These are phyloP conservation scores for Allium sativum DNA, from an alignment of 106 monocot species.

Conservation along the genomic window DNA sequence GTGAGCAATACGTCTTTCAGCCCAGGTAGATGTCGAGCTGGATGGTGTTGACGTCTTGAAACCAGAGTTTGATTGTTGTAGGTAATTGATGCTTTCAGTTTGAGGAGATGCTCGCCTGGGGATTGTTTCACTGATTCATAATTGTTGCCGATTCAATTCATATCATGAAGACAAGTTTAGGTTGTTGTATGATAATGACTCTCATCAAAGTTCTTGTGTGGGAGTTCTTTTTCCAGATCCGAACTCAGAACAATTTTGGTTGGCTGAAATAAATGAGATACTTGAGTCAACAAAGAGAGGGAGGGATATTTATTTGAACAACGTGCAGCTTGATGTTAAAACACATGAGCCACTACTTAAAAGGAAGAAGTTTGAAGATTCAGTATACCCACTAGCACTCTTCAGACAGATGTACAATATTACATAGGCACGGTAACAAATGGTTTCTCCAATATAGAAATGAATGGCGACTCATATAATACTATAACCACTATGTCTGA, in stretches of 20 bases:
- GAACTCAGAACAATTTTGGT: slow-evolving; percentile 27
- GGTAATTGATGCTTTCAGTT: too few species aligned
- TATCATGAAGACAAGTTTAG: too few species aligned
- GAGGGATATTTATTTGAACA: slow-evolving; percentile 61
- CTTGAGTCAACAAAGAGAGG: slow-evolving; percentile 31
- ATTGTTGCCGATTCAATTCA: too few species aligned
- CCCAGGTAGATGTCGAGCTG: too few species aligned
- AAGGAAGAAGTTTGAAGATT: slow-evolving; percentile 25
- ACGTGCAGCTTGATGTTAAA: slow-evolving; percentile 24
- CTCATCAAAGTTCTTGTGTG: slow-evolving; percentile 80
- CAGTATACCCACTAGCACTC: not conserved
- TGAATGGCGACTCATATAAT: slow-evolving; percentile 8
- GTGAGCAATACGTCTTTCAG: too few species aligned
- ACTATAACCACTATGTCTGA: not conserved
- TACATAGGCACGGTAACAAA: slow-evolving; percentile 8
- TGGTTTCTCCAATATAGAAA: slow-evolving; percentile 2
- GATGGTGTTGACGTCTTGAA: too few species aligned
- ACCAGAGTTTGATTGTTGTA: too few species aligned
- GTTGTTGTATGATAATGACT: too few species aligned
- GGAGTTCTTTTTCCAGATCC: slow-evolving; percentile 64
- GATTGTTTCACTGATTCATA: too few species aligned
- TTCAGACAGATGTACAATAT: not conserved
- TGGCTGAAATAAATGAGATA: slow-evolving; percentile 23
- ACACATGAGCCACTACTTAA: slow-evolving; percentile 49
- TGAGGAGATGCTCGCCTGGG: too few species aligned